Base-by-base conservation (phyloP, 2,329 filamentous ascomycete species). In the Epichloe gansuensis region DNA sequence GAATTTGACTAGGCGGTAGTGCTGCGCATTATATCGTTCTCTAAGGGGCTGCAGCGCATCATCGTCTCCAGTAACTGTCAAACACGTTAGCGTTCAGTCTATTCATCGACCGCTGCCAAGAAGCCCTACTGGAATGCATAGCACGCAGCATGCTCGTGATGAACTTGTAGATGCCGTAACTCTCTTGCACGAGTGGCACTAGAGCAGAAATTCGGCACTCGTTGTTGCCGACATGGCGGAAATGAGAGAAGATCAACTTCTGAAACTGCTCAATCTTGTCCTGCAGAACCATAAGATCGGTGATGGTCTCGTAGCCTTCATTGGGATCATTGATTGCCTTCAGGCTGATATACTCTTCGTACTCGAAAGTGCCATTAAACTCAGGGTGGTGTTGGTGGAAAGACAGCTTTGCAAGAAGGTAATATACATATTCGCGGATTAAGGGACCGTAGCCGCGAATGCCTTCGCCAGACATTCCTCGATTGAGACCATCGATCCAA, bases 121-220 rank as follows among this genome's bases (percentile, higher is more conserved):
- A 2, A 35, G 15, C 71, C 84, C 64, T 74, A 90, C 87, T 89
- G 3, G 87, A 91, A 67, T 98, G 91, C 90, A 98, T 96, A 15
- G 93, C 93, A 52, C 93, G 82, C 56, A 98, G 72, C 93, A 98
- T 98, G 84, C 93, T 98, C 0, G 93, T 98, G 58, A 96, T 90
- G 67, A 98, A 98, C 70, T 97, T 97, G 76, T 98, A 98, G 60
- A 98, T 97, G 47, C 93, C 93, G 69, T 97, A 98, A 66, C 89
- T 97, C 73, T 98, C 93, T 66, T 95, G 89, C 3, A 98, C 93
- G 43, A 98, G 74, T 2, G 90, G 89, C 23, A 97, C 90, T 50
- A 98, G 72, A 1, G 93, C 88, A 13, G 91, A 94, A 62, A 98
- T 98, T 56, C 91, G 81, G 68, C 91, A 97, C 68, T 98, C 93